Base-by-base conservation (phyloP, 169 alveolate species). In the Cryptosporidium parvum region DNA sequence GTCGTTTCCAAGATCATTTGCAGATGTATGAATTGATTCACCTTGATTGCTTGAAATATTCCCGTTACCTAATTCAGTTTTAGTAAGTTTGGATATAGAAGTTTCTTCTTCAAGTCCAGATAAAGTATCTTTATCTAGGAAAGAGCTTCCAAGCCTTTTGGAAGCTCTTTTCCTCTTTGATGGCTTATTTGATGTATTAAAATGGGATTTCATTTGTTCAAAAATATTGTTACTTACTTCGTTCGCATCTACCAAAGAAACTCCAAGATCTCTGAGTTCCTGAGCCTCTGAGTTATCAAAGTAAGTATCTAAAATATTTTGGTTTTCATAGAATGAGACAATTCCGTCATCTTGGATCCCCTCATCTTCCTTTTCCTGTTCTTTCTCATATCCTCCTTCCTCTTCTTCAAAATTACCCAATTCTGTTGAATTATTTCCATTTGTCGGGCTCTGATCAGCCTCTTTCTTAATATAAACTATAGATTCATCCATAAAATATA, bases 221-320 rank as follows among this genome's bases (percentile, higher is more conserved):
- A 80, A 44, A 31, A 80, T 80, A 14, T 75, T 80, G n/a, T 65
- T 80, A 39, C 80, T 80, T 21, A 80, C 89, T 31, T 80, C 89
- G 6, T 62, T 48, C 9, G 89, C 89, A 42, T 80, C 68, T 29
- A 80, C 89, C 33, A 80, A 37, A 39, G 89, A 80, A 10, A 80
- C 89, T 6, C 89, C 89, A 48, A 80, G 70, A 65, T 80, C 67
- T 3, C 89, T 14, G 16, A 80, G 52, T 10, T 61, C 45, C 29
- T 80, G 75, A 16, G 89, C 89, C 68, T 80, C 89, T 18, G 21
- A 18, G 8, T 80, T 18, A 23, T 80, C 68, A 65, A 80, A 80
- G 29, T 65, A 80, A 26, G 33, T 62, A 33, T 80, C 75, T 44
- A 80, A 48, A 18, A 80, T 61, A 62, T 80, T 80, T 29, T 80